Evolutionary conservation across 2,329 filamentous ascomycete genomes (phyloP).

Genomic region (Neodidymelliopsis sp.): DNA sequence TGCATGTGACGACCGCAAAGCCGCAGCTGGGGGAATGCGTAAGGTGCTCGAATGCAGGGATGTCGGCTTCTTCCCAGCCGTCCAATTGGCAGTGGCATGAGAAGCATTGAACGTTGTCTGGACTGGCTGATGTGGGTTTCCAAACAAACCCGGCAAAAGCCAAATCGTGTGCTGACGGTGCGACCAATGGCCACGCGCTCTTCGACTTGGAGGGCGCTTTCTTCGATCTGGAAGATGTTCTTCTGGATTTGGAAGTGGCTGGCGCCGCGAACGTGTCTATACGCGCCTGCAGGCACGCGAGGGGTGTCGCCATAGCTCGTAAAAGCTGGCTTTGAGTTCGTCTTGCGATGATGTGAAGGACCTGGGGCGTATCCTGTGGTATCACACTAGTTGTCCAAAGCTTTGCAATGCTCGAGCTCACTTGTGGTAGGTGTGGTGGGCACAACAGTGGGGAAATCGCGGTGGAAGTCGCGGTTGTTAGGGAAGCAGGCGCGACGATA

Average conservation of each 20-base stretch:
- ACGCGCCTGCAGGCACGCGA: slow-evolving; percentile 75
- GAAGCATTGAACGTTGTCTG: slow-evolving; percentile 91
- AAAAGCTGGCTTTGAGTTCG: slow-evolving; percentile 1
- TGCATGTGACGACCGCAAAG: slow-evolving; percentile 74
- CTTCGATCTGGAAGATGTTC: slow-evolving; percentile 69
- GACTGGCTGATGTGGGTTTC: slow-evolving; percentile 74
- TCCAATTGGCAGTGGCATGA: slow-evolving; percentile 83
- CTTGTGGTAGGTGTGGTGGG: slow-evolving; percentile 4
- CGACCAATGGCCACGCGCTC: slow-evolving; percentile 77
- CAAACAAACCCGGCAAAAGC: slow-evolving; percentile 93
- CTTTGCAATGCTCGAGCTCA: slow-evolving; percentile 6
- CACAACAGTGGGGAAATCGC: slow-evolving; percentile 6
- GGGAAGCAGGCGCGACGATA: slow-evolving; percentile 22
- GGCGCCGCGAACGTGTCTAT: slow-evolving; percentile 78
- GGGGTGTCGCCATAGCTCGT: slow-evolving; percentile 42
- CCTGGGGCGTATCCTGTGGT: not conserved
- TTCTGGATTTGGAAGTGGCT: slow-evolving; percentile 70
- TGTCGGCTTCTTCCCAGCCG: slow-evolving; percentile 89
- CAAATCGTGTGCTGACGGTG: slow-evolving; percentile 73
- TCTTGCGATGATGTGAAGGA: not conserved
- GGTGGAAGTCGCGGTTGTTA: slow-evolving; percentile 18
- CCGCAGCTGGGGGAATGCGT: slow-evolving; percentile 83
- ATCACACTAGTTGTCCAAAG: too few relatives aligned
- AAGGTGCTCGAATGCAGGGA: slow-evolving; percentile 83
- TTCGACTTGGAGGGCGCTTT: slow-evolving; percentile 54